Base-by-base conservation (phyloP, 768 basidiomycete species). In the Pleurotus pulmonarius region DNA sequence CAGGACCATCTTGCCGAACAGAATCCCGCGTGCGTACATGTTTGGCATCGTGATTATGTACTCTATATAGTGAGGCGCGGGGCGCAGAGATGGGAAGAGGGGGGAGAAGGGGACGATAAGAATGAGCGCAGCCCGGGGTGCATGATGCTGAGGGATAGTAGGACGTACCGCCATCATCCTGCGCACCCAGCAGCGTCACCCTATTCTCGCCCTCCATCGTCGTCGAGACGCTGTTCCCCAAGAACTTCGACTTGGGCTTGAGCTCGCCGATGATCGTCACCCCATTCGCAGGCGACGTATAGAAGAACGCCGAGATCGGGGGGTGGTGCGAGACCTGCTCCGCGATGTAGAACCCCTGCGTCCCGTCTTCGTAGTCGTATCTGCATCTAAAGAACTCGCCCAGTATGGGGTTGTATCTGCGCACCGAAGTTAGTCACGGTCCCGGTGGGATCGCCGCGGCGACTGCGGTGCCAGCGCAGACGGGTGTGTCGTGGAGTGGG, bases 311-410 rank as follows among this genome's bases (percentile, higher is more conserved):
- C 66, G 87, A 95, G 57, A 96, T 79, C 44, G 94, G 94, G 29
- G 94, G 94, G 70, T 96, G 94, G 68, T 97, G 94, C 13, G 94
- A 96, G 15, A 97, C 94, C 93, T 70, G n/a, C 68, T 98, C 96
- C 22, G 96, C 89, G 60, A 98, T 90, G 71, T 94, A 98, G 73
- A 92, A 98, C 0, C 94, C 97, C 57, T 88, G 86, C 11, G 92
- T 86, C 20, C 91, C 92, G 63, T 98, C 88, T 11, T 85, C 73
- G 69, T 98, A 99, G 70, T 92, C 85, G 69, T 98, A 99, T 58
- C 88, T 78, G 70, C 96, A 98, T 51, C 97, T 85, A 80, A 98
- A 99, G 76, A 98, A 95, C 70, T 99, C 97, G 52, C 97, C 97
- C 8, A 98, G 85, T 15, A 97, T 82, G 41, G 97, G 96, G 70